Percentiles rank a stretch among this genome's conserved stretches.
phyloP scores from a whole-genome alignment of 2,329 filamentous ascomycete species.

The Phialophora tarda region DNA sequence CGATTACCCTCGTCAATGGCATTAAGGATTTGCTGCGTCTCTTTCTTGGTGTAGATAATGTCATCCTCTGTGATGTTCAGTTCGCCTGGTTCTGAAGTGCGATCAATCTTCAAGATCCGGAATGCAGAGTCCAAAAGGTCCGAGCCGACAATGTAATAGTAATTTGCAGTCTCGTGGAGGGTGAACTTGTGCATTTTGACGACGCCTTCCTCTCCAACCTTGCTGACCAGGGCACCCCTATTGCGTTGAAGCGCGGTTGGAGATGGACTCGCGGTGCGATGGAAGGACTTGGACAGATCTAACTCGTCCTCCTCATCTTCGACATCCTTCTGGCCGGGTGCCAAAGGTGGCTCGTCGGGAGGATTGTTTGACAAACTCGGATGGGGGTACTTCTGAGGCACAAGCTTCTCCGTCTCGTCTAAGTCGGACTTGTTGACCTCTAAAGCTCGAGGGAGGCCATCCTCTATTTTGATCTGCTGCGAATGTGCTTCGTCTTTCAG shows the following conservation, averaged over 20 bases:
- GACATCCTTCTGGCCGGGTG: conserved; percentile 43
- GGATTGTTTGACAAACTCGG: conserved; percentile 42
- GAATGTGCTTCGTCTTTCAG: conserved; percentile 4
- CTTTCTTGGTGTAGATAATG: conserved; percentile 87
- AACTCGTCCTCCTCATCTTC: conserved; percentile 54
- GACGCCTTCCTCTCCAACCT: conserved; percentile 52
- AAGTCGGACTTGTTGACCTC: conserved; percentile 23
- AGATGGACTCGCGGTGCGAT: conserved; percentile 47
- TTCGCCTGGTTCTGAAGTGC: conserved; percentile 78
- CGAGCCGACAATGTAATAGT: conserved; percentile 92
- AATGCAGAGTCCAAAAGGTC: conserved; percentile 89
- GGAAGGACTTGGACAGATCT: conserved; percentile 52
- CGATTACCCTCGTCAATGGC: conserved; percentile 96
- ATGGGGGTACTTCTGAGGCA: conserved; percentile 31
- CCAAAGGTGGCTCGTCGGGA: conserved; percentile 42
- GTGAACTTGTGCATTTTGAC: conserved; percentile 90
- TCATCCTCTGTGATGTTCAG: conserved; percentile 90
- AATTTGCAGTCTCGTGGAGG: conserved; percentile 91
- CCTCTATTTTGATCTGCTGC: conserved; percentile 2
- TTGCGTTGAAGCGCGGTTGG: conserved; percentile 48
- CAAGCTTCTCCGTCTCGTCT: conserved; percentile 24
- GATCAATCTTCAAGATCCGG: conserved; percentile 91
- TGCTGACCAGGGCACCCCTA: conserved; percentile 45
- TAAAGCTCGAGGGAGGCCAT: conserved; percentile 8
- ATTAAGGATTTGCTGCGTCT: conserved; percentile 91